These are phyloP conservation scores for Pycnococcus provasolii DNA, from an alignment of 139 green algal species.

Conservation along the genomic window DNA sequence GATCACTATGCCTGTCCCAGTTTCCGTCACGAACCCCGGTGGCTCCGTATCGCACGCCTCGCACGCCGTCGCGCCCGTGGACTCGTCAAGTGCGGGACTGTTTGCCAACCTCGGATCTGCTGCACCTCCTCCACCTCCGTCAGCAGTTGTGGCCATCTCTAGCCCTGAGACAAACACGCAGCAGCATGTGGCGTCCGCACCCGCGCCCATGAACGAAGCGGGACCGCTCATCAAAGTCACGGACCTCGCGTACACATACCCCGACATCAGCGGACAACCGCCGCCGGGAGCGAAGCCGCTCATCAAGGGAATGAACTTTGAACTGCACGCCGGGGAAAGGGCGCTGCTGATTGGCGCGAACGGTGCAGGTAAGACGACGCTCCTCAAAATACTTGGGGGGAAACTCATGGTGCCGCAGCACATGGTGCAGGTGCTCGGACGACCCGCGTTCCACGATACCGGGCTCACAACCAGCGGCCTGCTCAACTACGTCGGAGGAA, in stretches of 20 bases:
- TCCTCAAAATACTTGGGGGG: conserved; percentile 43
- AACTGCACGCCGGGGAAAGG: conserved; percentile 28
- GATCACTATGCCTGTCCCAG: too few species aligned
- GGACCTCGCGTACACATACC: conserved; percentile 38
- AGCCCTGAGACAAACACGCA: too few species aligned
- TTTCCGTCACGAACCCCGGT: too few species aligned
- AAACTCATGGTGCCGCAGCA: conserved; percentile 43
- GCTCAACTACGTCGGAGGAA: conserved; percentile 35
- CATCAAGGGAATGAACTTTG: conserved; percentile 36
- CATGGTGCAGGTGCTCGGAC: conserved; percentile 59
- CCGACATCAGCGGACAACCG: conserved; percentile 36
- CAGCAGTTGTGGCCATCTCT: too few species aligned
- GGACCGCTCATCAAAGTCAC: conserved; percentile 23
- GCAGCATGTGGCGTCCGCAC: too few species aligned
- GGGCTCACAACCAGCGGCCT: conserved; percentile 32
- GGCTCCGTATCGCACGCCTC: too few species aligned
- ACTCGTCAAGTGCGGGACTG: too few species aligned
- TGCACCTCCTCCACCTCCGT: too few species aligned
- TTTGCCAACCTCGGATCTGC: too few species aligned
- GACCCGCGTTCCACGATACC: conserved; percentile 86
- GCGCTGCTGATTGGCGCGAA: conserved; percentile 44
- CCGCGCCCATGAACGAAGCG: background rate
- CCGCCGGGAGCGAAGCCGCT: conserved; percentile 29
- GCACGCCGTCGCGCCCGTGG: too few species aligned
- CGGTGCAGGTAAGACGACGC: conserved; percentile 46